Percentiles rank a stretch among this genome's conserved stretches.
Evolutionary conservation across 1,139 yeast species (phyloP).

Genomic region (Kurtzmaniella quercitrusa): DNA sequence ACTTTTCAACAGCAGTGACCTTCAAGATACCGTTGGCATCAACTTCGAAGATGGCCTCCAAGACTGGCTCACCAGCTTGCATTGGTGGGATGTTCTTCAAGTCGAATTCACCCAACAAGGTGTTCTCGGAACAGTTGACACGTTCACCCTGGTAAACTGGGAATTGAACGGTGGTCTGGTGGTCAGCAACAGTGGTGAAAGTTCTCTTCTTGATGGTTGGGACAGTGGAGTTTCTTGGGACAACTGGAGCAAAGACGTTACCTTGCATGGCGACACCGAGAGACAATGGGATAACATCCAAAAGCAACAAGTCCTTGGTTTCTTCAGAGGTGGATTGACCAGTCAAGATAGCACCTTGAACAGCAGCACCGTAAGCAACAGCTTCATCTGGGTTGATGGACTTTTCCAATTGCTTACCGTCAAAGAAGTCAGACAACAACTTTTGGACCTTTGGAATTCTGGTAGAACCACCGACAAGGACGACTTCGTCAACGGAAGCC

Average conservation of each 20-base stretch:
- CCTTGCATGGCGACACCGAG: slow-evolving; percentile 99
- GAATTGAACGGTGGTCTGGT: slow-evolving; percentile 99
- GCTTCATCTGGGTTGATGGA: slow-evolving; percentile 99
- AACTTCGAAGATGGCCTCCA: slow-evolving; percentile 98
- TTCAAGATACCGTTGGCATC: slow-evolving; percentile 99
- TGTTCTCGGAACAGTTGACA: slow-evolving; percentile 99
- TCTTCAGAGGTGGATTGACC: slow-evolving; percentile 59
- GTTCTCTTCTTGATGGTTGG: slow-evolving; percentile 99
- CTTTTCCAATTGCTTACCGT: slow-evolving; percentile 94
- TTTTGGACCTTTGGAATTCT: slow-evolving; percentile 99
- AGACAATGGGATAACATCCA: slow-evolving; percentile 92
- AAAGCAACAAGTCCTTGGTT: slow-evolving; percentile 79
- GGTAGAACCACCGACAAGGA: slow-evolving; percentile 99
- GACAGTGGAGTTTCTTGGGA: slow-evolving; percentile 99
- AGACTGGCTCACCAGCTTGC: slow-evolving; percentile 99
- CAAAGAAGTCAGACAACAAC: slow-evolving; percentile 95
- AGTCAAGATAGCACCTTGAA: slow-evolving; percentile 87
- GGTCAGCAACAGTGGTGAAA: slow-evolving; percentile 99
- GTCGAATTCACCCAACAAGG: slow-evolving; percentile 99
- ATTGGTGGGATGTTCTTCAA: slow-evolving; percentile 98
- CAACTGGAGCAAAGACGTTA: slow-evolving; percentile 97
- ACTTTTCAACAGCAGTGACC: slow-evolving; percentile 99
- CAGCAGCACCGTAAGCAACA: slow-evolving; percentile 99
- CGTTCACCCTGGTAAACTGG: slow-evolving; percentile 99
- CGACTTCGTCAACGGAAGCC: slow-evolving; percentile 90